Conservation (phyloP, 1,139 yeast genomes). For the Protomyces arabidopsidicola region DNA sequence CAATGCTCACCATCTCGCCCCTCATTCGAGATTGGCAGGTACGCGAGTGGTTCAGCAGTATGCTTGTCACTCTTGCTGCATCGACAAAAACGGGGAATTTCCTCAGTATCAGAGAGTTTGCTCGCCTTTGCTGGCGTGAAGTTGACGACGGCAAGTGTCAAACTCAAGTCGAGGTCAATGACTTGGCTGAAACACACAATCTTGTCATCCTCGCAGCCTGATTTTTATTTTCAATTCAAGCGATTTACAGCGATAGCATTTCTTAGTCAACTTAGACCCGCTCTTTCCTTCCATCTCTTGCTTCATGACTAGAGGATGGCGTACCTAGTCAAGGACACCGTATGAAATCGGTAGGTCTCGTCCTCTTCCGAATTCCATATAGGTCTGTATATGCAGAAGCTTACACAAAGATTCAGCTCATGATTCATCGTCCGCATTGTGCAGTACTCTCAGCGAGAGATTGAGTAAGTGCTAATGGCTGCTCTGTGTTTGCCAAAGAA, state of each 20-base stretch:
- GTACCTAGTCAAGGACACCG: no score
- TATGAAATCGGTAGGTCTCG: no score
- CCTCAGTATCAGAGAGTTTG: constrained; percentile 13
- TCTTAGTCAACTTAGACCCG: background rate
- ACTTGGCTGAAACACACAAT: constrained; percentile 4
- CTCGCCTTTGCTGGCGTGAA: constrained; percentile 9
- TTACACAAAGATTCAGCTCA: no score
- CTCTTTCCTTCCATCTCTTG: no score
- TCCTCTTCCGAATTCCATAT: no score
- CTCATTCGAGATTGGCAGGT: background rate
- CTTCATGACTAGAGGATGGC: no score
- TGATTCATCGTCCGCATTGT: no score
- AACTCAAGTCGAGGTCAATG: constrained; percentile 3
- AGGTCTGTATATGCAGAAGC: no score
- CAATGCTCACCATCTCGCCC: constrained; percentile 14
- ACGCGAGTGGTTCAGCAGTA: constrained; percentile 12
- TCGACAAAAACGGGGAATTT: constrained; percentile 15
- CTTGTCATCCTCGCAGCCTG: constrained; percentile 12
- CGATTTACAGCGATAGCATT: background rate
- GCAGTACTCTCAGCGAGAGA: no score
- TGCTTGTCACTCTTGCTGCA: background rate
- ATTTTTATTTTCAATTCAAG: background rate
- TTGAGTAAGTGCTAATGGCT: no score
- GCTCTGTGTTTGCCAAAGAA: no score
- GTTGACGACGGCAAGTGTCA: constrained; percentile 1